Evolutionary conservation across 2,329 filamentous ascomycete species (phyloP).

Genomic region (Alternaria arborescens): DNA sequence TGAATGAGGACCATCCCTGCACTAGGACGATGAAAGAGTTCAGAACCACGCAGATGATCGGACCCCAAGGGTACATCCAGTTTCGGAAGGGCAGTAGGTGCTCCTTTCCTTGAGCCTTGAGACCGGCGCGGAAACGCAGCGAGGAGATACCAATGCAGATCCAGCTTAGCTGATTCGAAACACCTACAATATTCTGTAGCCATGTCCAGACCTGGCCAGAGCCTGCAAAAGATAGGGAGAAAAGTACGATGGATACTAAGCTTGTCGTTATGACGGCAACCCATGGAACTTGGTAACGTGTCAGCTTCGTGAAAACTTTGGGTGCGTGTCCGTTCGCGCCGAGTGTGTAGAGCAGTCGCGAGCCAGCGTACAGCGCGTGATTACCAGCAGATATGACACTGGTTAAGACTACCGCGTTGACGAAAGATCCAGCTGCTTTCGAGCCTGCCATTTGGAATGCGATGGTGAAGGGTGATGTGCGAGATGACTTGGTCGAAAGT

Average conservation of each 20-base stretch:
- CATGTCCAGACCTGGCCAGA: slow-evolving; percentile 61
- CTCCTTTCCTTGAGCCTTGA: slow-evolving; percentile 58
- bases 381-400: slow-evolving; percentile 67
- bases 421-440: slow-evolving; percentile 66
- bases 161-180: slow-evolving; percentile 63
- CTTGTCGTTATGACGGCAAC: slow-evolving; percentile 47
- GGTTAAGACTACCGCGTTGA: slow-evolving; percentile 72
- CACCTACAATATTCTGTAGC: slow-evolving; percentile 74
- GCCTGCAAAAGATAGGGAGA: slow-evolving; percentile 55
- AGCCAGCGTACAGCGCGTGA: slow-evolving; percentile 63
- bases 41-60: slow-evolving; percentile 45
- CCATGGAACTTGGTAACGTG: slow-evolving; percentile 54
- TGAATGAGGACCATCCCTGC: slow-evolving; percentile 62
- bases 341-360: slow-evolving; percentile 64
- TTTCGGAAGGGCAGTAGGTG: slow-evolving; percentile 64
- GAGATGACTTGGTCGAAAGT: slow-evolving; percentile 46
- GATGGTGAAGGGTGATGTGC: slow-evolving; percentile 71
- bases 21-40: slow-evolving; percentile 43
- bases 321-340: slow-evolving; percentile 72
- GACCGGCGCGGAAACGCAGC: slow-evolving; percentile 62
- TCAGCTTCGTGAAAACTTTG: slow-evolving; percentile 67
- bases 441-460: slow-evolving; percentile 70
- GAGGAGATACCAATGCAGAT: slow-evolving; percentile 64
- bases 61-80: slow-evolving; percentile 63
- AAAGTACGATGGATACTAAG: slow-evolving; percentile 51